Evolutionary conservation across 257 asterid genomes (phyloP).

Genomic region (Echites panduratus): DNA sequence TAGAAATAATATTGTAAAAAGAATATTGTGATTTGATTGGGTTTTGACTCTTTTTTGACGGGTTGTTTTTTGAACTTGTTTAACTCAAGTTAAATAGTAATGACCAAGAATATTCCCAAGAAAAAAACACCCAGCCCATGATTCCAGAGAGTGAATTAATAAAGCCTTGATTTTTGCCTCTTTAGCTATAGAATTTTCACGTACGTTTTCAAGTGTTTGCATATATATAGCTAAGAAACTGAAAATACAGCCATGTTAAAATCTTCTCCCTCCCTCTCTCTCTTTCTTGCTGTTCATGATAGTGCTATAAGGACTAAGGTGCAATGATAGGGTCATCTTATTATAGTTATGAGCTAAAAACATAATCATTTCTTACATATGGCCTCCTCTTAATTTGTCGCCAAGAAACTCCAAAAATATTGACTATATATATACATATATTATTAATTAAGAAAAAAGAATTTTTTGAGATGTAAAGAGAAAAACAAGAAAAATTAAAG

Average conservation of each 20-base stretch:
- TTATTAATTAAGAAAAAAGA: too few relatives aligned
- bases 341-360: conserved; percentile 10
- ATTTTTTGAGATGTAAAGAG: too few relatives aligned
- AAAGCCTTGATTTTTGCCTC: conserved; percentile 13
- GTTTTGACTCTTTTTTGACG: background rate
- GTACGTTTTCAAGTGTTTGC: background rate
- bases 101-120: background rate
- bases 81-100: background rate
- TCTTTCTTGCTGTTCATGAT: background rate
- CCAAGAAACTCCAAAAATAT: background rate
- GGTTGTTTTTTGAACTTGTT: background rate
- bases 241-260: background rate
- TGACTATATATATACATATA: too few relatives aligned
- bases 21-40: too few relatives aligned
- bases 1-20: too few relatives aligned
- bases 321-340: conserved; percentile 12
- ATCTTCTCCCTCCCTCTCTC: background rate
- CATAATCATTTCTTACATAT: conserved; percentile 8
- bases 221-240: background rate
- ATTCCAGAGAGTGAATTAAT: conserved; percentile 5
- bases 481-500: too few relatives aligned
- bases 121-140: too few relatives aligned
- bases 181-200: background rate
- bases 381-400: conserved; percentile 7
- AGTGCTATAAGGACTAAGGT: background rate